Conservation (phyloP, 176 grass and related monocot species). For the Juncus inflexus region DNA sequence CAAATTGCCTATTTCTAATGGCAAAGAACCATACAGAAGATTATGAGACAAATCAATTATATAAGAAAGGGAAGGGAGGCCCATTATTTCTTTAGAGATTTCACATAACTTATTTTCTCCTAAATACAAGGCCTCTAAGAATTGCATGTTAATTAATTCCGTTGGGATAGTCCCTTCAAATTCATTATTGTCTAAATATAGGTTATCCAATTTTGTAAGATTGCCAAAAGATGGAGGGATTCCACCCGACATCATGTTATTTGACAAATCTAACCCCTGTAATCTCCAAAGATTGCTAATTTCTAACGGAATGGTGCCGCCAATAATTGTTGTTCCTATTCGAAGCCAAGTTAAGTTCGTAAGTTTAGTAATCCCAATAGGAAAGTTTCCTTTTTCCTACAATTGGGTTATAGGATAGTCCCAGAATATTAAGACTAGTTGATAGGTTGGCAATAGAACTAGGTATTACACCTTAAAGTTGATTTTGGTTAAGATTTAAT, state of each 20-base stretch:
- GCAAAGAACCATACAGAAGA: constrained; percentile 2
- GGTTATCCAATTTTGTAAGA: constrained; percentile 16
- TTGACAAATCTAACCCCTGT: constrained; percentile 5
- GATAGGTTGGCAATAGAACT: constrained; percentile 37
- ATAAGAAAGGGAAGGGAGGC: not conserved
- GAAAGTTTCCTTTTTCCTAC: constrained; percentile 29
- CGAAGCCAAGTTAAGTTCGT: constrained; percentile 19
- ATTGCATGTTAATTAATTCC: constrained; percentile 26
- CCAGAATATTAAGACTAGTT: not conserved
- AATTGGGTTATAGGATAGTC: constrained; percentile 16
- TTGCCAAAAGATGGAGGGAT: constrained; percentile 44
- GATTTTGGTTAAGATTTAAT: constrained; percentile 16
- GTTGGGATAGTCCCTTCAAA: constrained; percentile 34
- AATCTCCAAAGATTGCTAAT: constrained; percentile 22
- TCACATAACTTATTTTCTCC: constrained; percentile 36
- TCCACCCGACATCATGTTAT: constrained; percentile 16
- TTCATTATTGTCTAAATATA: constrained; percentile 23
- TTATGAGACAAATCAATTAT: constrained; percentile 4
- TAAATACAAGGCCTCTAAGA: constrained; percentile 22
- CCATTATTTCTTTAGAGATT: constrained; percentile 11
- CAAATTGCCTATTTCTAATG: not conserved
- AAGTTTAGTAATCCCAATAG: constrained; percentile 31
- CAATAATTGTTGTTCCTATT: constrained; percentile 11
- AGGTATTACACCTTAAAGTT: constrained; percentile 28
- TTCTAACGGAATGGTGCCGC: constrained; percentile 19